phyloP scores from a whole-genome alignment of 1,284 basidiomycete species.

The Leccinum subspadiceum region DNA sequence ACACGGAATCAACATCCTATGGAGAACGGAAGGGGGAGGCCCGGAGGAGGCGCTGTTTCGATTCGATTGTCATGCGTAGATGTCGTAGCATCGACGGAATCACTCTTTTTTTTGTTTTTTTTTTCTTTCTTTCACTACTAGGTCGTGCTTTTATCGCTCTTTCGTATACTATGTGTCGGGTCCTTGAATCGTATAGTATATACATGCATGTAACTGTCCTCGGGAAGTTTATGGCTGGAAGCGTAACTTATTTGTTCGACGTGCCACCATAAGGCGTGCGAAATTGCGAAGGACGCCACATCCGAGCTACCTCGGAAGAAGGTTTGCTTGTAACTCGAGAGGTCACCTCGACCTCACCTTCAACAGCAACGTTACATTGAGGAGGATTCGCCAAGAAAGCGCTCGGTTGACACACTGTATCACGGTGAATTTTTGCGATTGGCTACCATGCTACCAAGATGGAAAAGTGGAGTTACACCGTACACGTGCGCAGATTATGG shows the following conservation, averaged over 20 bases:
- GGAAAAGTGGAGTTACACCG: no score
- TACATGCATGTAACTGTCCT: neutral
- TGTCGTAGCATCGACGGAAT: neutral
- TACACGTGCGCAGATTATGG: no score
- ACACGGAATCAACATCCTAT: neutral
- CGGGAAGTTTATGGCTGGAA: neutral
- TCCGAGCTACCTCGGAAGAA: no score
- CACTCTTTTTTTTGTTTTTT: neutral
- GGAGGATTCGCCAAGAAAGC: neutral
- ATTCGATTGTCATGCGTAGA: neutral
- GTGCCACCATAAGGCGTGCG: no score
- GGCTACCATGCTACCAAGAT: no score
- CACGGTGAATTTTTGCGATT: no score
- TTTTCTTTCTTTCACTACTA: neutral
- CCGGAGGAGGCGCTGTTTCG: neutral
- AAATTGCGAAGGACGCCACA: no score
- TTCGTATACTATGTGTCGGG: neutral
- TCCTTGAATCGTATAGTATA: neutral
- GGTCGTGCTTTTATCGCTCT: neutral
- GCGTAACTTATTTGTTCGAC: no score
- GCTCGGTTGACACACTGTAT: no score
- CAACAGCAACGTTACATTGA: neutral
- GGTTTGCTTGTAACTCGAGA: no score
- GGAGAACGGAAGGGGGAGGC: neutral
- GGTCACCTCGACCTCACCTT: no score